Conservation (phyloP, 78 protist genomes). For the Dictyostelium capitatum region DNA sequence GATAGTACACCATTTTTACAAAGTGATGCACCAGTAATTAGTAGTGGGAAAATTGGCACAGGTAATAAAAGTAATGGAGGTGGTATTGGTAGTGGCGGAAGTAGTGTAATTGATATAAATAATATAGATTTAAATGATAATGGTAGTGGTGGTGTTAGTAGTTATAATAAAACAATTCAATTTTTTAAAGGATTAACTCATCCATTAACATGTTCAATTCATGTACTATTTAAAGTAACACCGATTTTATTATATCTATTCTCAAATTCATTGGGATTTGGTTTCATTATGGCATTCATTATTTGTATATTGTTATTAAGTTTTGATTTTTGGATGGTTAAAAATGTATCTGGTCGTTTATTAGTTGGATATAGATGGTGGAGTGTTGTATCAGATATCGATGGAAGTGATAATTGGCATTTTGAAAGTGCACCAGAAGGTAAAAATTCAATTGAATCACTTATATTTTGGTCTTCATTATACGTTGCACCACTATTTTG, state of each 20-base stretch:
- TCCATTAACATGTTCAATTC: slow-evolving; percentile 64
- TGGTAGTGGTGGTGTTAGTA: background rate
- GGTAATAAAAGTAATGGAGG: background rate
- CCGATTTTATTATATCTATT: slow-evolving; percentile 48
- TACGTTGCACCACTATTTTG: slow-evolving; percentile 54
- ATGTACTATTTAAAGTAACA: slow-evolving; percentile 55
- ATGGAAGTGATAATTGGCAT: slow-evolving; percentile 92
- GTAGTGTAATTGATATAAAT: background rate
- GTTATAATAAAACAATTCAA: background rate
- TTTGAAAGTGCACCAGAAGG: slow-evolving; percentile 85
- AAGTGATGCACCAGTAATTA: background rate
- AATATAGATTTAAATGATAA: background rate
- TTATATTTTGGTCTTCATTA: slow-evolving; percentile 51
- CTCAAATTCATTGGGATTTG: slow-evolving; percentile 14
- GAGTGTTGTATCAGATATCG: slow-evolving; percentile 86
- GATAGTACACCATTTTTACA: background rate
- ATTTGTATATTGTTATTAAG: slow-evolving; percentile 73
- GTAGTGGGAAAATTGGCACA: slow-evolving; percentile 9
- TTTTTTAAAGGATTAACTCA: slow-evolving; percentile 28
- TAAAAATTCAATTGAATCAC: slow-evolving; percentile 33
- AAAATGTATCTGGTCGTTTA: slow-evolving; percentile 93
- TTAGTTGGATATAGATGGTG: slow-evolving; percentile 95
- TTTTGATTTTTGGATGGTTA: slow-evolving; percentile 92
- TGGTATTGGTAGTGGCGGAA: background rate
- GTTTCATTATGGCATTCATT: slow-evolving; percentile 49